A percentile compares a stretch with the other conserved stretches of the same genome.
These are phyloP conservation scores for Talaromyces sp. DNA, from an alignment of 2,329 filamentous ascomycete genomes.

Conservation along the genomic window DNA sequence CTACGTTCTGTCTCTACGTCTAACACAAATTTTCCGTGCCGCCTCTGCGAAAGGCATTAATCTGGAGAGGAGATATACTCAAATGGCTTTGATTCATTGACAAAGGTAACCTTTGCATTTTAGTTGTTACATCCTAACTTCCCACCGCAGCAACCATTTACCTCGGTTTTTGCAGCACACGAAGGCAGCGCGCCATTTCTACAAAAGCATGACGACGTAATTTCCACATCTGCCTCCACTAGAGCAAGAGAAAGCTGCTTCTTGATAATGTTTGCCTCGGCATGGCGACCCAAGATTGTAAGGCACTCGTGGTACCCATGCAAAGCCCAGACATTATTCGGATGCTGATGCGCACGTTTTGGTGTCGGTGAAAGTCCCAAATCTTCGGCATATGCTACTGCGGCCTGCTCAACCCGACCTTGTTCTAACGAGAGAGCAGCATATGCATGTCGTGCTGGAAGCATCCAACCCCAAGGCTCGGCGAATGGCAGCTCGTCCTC, in stretches of 20 bases:
- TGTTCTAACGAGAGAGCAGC: slow-evolving; percentile 63
- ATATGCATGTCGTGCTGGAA: slow-evolving; percentile 62
- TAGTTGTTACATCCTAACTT: not conserved
- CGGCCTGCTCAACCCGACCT: slow-evolving; percentile 50
- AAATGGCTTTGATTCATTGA: not conserved
- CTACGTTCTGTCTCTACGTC: not conserved
- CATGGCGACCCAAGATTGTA: slow-evolving; percentile 45
- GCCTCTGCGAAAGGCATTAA: not conserved
- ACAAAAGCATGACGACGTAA: slow-evolving; percentile 56
- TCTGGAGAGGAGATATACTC: not conserved
- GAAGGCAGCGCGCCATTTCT: not conserved
- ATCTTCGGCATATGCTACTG: slow-evolving; percentile 54
- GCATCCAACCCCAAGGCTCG: slow-evolving; percentile 71
- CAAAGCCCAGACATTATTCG: slow-evolving; percentile 69
- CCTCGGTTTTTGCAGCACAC: not conserved
- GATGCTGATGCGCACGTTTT: slow-evolving; percentile 51
- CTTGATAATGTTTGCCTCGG: slow-evolving; percentile 31
- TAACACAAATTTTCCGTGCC: not conserved
- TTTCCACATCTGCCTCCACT: slow-evolving; percentile 55
- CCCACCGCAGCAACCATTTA: slow-evolving; percentile 10
- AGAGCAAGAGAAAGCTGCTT: slow-evolving; percentile 49
- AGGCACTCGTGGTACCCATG: slow-evolving; percentile 70
- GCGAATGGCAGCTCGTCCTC: slow-evolving; percentile 61
- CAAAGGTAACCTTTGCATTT: not conserved
- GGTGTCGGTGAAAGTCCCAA: slow-evolving; percentile 51